Evolutionary conservation across 73 alveolate species (phyloP), one percentile per base, ranked within the genome.

Genomic region (Paramecium biaurelia): DNA sequence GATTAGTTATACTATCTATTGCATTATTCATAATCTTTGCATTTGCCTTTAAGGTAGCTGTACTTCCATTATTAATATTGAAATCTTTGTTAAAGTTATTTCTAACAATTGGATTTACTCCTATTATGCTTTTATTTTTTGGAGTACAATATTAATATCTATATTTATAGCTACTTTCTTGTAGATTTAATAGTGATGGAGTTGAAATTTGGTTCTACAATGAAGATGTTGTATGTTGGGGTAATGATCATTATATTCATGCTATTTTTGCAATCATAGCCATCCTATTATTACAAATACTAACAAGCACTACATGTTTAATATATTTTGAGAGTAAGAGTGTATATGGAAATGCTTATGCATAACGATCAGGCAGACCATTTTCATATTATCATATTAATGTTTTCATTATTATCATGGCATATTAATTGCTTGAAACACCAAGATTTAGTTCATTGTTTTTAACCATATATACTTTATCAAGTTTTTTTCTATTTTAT

Each of bases 341-440:
- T 7, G 47, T n/a, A 21, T 42, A 58, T 23, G 76, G 74, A 7
- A 63, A 38, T 79, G 15, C 70, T 11, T 43, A 4, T 79, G 41
- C 90, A 4, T 10, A 79, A 47, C 20, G 74, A 79, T 12, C 41
- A 37, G 90, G 90, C 20, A 79, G 90, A 42, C 90, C 90, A 7
- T 79, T 26, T 18, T 38, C 90, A 6, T 45, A 12, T 79, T 79
- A 43, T 79, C 90, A 79, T 15, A 10, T 18, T 24, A 23, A 12
- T 24, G 21, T 45, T 14, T 15, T 42, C 2, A 24, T 45, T 14
- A 26, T 11, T 14, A 79, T 45, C 2, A 79, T 79, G 90, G 1
- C 72, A 14, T 79, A 79, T 18, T 14, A 41, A 30, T 11, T 79
- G 1, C 37, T 79, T 11, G 90, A 79, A 23, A 45, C 47, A 7